These are phyloP conservation scores for Ustanciosporium gigantosporum DNA, from an alignment of 1,284 basidiomycete genomes.

Conservation along the genomic window DNA sequence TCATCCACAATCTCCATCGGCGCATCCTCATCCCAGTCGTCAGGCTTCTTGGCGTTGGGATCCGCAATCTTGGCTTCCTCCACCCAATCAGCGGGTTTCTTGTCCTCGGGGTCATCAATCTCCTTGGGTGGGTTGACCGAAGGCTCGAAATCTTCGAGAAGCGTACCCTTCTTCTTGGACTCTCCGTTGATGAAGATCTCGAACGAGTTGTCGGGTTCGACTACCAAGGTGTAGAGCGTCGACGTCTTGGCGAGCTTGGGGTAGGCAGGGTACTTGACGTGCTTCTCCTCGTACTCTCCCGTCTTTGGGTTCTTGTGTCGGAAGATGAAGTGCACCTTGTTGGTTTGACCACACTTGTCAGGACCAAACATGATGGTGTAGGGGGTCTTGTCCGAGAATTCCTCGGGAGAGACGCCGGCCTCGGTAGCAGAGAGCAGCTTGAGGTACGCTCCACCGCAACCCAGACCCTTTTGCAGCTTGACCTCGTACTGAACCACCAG, in stretches of 20 bases:
- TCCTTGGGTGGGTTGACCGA: constrained; percentile 88
- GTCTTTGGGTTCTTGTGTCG: constrained; percentile 58
- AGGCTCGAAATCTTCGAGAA: constrained; percentile 94
- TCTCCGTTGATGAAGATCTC: constrained; percentile 91
- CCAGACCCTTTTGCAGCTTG: constrained; percentile 98
- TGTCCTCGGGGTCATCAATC: constrained; percentile 89
- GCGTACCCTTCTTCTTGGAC: constrained; percentile 69
- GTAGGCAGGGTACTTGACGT: constrained; percentile 78
- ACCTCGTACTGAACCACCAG: constrained; percentile 94
- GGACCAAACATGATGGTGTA: constrained; percentile 62
- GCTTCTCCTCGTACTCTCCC: constrained; percentile 87
- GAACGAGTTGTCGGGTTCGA: constrained; percentile 93
- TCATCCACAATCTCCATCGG: constrained; percentile 72
- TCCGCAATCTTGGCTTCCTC: constrained; percentile 84
- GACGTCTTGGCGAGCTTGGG: constrained; percentile 65
- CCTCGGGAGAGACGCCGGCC: constrained; percentile 53
- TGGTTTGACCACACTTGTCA: constrained; percentile 59
- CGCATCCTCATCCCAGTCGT: constrained; percentile 59
- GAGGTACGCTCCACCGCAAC: constrained; percentile 98
- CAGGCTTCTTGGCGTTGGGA: constrained; percentile 72
- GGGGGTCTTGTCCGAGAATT: constrained; percentile 60
- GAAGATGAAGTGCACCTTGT: constrained; percentile 61
- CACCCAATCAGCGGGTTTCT: constrained; percentile 91
- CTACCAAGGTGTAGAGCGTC: constrained; percentile 64
- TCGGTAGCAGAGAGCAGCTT: constrained; percentile 75